These are phyloP conservation scores for Rosa lucieae DNA, from an alignment of 306 rosid genomes.

Conservation along the genomic window DNA sequence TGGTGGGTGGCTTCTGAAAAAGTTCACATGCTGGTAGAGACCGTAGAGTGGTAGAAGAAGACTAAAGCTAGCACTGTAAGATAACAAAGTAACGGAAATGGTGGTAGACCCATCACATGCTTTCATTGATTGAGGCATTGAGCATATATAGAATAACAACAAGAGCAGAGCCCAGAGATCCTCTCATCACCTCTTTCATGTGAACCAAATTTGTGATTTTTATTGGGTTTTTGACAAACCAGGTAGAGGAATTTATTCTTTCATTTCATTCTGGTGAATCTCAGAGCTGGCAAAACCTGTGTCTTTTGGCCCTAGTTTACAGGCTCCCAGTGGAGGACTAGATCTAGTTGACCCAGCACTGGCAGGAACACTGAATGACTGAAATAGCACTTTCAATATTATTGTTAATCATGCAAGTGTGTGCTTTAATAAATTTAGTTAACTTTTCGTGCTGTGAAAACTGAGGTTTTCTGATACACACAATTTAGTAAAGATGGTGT, in stretches of 20 bases:
- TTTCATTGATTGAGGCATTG: not conserved
- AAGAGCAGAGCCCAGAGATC: not conserved
- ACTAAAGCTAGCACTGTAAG: not conserved
- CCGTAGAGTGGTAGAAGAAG: not conserved
- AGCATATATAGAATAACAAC: not conserved
- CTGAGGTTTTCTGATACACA: not conserved
- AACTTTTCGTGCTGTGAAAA: slow-evolving; percentile 4
- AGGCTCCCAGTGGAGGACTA: not conserved
- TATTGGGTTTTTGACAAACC: not conserved
- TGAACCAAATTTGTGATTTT: slow-evolving; percentile 2
- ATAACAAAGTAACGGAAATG: not conserved
- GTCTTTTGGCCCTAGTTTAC: not conserved
- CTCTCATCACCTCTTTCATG: not conserved
- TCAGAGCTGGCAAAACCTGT: slow-evolving; percentile 3
- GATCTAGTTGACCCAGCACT: slow-evolving; percentile 9
- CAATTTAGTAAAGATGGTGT: not conserved
- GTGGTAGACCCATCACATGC: slow-evolving; percentile 10
- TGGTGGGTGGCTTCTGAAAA: slow-evolving; percentile 64
- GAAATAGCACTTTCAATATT: not conserved
- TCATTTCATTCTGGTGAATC: not conserved
- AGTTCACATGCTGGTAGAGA: slow-evolving; percentile 49
- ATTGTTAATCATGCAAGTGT: not conserved
- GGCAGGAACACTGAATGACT: not conserved
- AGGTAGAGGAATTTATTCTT: not conserved
- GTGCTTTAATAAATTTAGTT: not conserved